Percentiles rank a stretch among this genome's conserved stretches.
These are phyloP conservation scores for Fusarium marasasianum DNA, from an alignment of 2,329 filamentous ascomycete species.

Conservation along the genomic window DNA sequence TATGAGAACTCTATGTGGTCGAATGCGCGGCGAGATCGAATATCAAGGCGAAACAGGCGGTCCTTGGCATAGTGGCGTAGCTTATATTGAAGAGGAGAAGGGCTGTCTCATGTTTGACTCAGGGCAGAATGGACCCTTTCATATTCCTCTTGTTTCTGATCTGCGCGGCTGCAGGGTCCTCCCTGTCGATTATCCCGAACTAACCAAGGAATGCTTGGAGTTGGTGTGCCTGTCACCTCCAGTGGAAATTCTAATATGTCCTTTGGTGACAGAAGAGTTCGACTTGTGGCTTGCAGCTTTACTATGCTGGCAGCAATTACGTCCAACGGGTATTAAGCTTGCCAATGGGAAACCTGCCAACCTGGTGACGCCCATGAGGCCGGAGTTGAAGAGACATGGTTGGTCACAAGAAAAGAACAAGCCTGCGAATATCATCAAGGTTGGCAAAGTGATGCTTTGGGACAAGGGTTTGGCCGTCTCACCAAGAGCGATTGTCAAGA, in stretches of 20 bases:
- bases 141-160: conserved; percentile 75
- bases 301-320: conserved; percentile 82
- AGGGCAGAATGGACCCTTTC: conserved; percentile 71
- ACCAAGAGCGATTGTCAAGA: conserved; percentile 65
- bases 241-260: conserved; percentile 71
- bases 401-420: conserved; percentile 47
- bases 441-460: conserved; percentile 91
- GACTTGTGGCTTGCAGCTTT: conserved; percentile 84
- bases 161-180: conserved; percentile 78
- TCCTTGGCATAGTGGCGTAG: conserved; percentile 76
- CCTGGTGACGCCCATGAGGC: conserved; percentile 49
- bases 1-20: conserved; percentile 80
- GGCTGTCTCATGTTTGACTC: conserved; percentile 80
- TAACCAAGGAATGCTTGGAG: conserved; percentile 61
- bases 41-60: conserved; percentile 71
- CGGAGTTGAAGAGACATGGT: conserved; percentile 56
- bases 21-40: conserved; percentile 81
- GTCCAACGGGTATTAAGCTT: conserved; percentile 66
- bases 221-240: conserved; percentile 62
- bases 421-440: conserved; percentile 84
- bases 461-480: conserved; percentile 74
- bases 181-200: conserved; percentile 59
- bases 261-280: conserved; percentile 71
- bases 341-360: conserved; percentile 53
- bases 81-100: conserved; percentile 80